Conservation (phyloP, 176 grass and related monocot species). For the Pontederia crassipes region DNA sequence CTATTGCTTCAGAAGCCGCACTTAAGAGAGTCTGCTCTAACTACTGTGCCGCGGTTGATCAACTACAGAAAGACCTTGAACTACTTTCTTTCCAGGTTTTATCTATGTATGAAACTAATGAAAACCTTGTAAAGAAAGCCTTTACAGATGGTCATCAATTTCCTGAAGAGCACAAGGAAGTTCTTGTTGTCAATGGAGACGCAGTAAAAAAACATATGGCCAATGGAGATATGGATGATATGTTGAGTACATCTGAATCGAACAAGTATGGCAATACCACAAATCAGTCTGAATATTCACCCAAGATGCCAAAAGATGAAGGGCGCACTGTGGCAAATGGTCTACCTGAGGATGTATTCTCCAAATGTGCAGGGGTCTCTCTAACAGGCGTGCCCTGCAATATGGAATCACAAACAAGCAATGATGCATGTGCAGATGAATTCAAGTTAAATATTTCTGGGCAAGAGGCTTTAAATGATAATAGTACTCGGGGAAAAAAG, state of each 20-base stretch:
- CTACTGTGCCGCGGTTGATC: constrained; percentile 71
- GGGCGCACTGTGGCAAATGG: constrained; percentile 3
- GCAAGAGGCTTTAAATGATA: neutral
- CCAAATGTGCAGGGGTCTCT: constrained; percentile 10
- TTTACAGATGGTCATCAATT: constrained; percentile 41
- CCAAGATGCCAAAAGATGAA: neutral
- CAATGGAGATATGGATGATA: constrained; percentile 15
- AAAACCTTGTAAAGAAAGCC: constrained; percentile 78
- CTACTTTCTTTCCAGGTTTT: constrained; percentile 96
- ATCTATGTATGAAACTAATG: constrained; percentile 89
- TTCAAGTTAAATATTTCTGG: constrained; percentile 1
- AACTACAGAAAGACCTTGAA: constrained; percentile 89
- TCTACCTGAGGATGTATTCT: constrained; percentile 18
- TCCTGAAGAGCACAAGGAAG: neutral
- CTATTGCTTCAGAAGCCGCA: constrained; percentile 68
- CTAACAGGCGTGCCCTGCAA: neutral
- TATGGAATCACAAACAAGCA: constrained; percentile 4
- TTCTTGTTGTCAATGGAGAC: constrained; percentile 17
- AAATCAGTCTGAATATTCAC: constrained; percentile 18
- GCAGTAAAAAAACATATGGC: constrained; percentile 17
- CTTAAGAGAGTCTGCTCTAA: constrained; percentile 79
- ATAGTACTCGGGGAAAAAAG: neutral
- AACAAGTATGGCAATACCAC: constrained; percentile 22
- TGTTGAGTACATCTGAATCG: constrained; percentile 2
- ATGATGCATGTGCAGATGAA: constrained; percentile 9